phyloP scores from a whole-genome alignment of 495 filamentous ascomycete species.

The Penicillium lividum region DNA sequence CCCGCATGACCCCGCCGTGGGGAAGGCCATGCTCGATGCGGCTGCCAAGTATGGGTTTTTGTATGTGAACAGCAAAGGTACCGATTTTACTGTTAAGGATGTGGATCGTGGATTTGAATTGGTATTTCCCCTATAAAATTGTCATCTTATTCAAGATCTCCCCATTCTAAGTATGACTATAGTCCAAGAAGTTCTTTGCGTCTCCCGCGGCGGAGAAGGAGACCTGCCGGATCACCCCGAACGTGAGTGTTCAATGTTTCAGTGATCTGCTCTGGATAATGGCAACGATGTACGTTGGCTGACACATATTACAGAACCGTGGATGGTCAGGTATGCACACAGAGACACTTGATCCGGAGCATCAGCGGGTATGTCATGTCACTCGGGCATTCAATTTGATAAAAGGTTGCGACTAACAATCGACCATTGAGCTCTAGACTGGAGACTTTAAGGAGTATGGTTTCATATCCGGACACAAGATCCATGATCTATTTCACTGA shows the following conservation, averaged over 20 bases:
- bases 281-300: constrained; percentile 8
- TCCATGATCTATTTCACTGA: not conserved
- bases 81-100: constrained; percentile 63
- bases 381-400: not conserved
- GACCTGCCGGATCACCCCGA: constrained; percentile 67
- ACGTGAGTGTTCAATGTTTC: constrained; percentile 40
- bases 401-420: not conserved
- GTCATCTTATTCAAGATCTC: not conserved
- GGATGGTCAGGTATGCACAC: constrained; percentile 90
- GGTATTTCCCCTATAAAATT: constrained; percentile 45
- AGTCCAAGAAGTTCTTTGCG: constrained; percentile 80
- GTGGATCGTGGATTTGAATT: constrained; percentile 75
- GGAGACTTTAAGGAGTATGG: constrained; percentile 91
- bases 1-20: constrained; percentile 55
- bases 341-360: constrained; percentile 83
- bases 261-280: not conserved
- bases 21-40: constrained; percentile 74
- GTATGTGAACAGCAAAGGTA: constrained; percentile 73
- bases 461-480: not conserved
- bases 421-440: constrained; percentile 45
- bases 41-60: constrained; percentile 83
- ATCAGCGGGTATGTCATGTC: constrained; percentile 66
- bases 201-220: constrained; percentile 72
- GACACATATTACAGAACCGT: constrained; percentile 56
- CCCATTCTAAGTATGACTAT: constrained; percentile 7